Evolutionary conservation across 768 basidiomycete genomes (phyloP).

Genomic region (Trametes coccinea): DNA sequence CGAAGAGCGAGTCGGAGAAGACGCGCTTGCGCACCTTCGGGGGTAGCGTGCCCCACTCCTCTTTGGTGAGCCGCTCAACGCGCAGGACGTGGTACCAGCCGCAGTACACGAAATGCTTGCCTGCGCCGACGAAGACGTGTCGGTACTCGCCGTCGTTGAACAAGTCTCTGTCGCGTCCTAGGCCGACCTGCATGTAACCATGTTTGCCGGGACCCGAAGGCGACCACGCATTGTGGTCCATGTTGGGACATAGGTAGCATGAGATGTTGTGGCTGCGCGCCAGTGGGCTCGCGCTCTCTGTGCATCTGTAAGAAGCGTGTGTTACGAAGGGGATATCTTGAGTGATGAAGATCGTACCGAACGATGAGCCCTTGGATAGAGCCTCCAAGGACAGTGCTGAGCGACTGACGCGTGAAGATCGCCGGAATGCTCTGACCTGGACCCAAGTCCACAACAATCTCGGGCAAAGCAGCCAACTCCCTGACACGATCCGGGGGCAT

Average conservation of each 20-base stretch:
- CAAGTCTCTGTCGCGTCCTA: slow-evolving; percentile 44
- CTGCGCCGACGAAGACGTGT: slow-evolving; percentile 48
- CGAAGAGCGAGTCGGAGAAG: background rate
- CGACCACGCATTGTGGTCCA: slow-evolving; percentile 57
- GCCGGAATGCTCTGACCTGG: slow-evolving; percentile 28
- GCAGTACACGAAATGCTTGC: slow-evolving; percentile 45
- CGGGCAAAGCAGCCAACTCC: slow-evolving; percentile 28
- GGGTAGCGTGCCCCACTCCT: slow-evolving; percentile 49
- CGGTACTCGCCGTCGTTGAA: slow-evolving; percentile 43
- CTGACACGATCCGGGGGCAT: slow-evolving; percentile 27
- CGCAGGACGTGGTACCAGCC: slow-evolving; percentile 47
- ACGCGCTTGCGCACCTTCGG: slow-evolving; percentile 35
- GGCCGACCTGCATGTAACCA: slow-evolving; percentile 58
- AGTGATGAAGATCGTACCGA: slow-evolving; percentile 2
- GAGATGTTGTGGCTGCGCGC: slow-evolving; percentile 37
- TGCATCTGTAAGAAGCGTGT: slow-evolving; percentile 4
- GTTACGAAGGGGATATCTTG: background rate
- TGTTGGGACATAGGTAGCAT: slow-evolving; percentile 50
- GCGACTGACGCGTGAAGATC: slow-evolving; percentile 41
- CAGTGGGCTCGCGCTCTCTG: slow-evolving; percentile 26
- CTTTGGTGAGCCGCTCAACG: slow-evolving; percentile 39
- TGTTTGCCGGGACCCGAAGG: slow-evolving; percentile 49
- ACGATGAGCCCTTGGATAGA: slow-evolving; percentile 33
- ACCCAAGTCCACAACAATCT: slow-evolving; percentile 28
- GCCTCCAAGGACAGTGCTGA: slow-evolving; percentile 43